These are phyloP conservation scores for Nymphaea colorata DNA, from an alignment of 164 flowering plant species.

Conservation along the genomic window DNA sequence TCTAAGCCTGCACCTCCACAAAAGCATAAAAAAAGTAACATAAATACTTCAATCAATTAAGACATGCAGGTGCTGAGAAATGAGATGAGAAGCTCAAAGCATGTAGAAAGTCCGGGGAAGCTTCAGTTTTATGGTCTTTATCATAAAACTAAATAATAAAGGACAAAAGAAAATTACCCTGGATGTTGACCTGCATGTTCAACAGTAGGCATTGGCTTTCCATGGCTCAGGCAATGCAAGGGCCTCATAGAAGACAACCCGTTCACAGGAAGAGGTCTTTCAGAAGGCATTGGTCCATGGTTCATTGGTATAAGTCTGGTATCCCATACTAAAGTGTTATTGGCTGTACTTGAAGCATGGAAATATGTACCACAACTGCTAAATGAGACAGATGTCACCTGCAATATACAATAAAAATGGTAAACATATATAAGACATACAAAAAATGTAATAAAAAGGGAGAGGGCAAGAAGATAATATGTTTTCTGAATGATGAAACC, in stretches of 20 bases:
- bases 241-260: slow-evolving; percentile 2
- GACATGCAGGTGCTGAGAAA: too few relatives aligned
- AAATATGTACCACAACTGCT: slow-evolving; percentile 6
- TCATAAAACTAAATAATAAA: too few relatives aligned
- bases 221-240: slow-evolving; percentile 6
- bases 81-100: too few relatives aligned
- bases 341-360: slow-evolving; percentile 7
- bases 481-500: too few relatives aligned
- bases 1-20: too few relatives aligned
- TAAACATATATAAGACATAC: not conserved
- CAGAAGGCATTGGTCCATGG: slow-evolving; percentile 1
- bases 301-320: slow-evolving; percentile 4
- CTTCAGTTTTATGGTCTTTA: too few relatives aligned
- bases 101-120: too few relatives aligned
- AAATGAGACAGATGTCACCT: slow-evolving; percentile 6
- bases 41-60: too few relatives aligned
- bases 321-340: slow-evolving; percentile 7
- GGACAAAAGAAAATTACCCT: not conserved
- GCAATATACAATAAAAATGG: not conserved
- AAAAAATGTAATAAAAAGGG: not conserved
- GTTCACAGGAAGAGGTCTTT: not conserved
- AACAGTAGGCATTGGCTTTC: slow-evolving; percentile 2
- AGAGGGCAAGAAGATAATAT: not conserved
- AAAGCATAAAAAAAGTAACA: too few relatives aligned
- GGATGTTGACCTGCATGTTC: not conserved